phyloP scores from a whole-genome alignment of 352 stramenopile species.

The Phytophthora litchii region DNA sequence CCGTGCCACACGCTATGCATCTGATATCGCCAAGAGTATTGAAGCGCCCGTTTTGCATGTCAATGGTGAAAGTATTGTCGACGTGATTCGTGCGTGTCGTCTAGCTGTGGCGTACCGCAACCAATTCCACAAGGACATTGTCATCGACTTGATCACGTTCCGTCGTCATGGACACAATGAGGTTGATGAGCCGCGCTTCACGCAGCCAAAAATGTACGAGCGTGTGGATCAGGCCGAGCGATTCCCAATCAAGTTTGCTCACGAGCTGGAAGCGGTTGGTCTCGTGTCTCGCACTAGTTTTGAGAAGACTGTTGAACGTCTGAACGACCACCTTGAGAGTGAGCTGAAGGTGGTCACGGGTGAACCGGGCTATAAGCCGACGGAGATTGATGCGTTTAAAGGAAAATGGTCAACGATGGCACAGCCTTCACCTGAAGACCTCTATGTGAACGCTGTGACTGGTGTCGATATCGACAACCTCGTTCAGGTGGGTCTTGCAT shows the following conservation, averaged over 20 bases:
- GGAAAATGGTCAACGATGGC: slow-evolving; percentile 68
- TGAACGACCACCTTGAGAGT: slow-evolving; percentile 70
- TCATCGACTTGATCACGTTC: slow-evolving; percentile 87
- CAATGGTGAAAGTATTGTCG: slow-evolving; percentile 81
- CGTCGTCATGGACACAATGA: slow-evolving; percentile 91
- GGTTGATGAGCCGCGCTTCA: slow-evolving; percentile 89
- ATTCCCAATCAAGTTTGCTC: slow-evolving; percentile 75
- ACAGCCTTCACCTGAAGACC: slow-evolving; percentile 51
- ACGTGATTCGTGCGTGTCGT: slow-evolving; percentile 78
- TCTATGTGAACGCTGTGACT: slow-evolving; percentile 60
- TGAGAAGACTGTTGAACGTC: slow-evolving; percentile 60
- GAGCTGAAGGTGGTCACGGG: slow-evolving; percentile 62
- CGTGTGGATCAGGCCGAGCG: slow-evolving; percentile 64
- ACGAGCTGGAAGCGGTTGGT: slow-evolving; percentile 62
- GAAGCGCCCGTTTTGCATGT: slow-evolving; percentile 89
- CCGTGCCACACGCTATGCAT: slow-evolving; percentile 83
- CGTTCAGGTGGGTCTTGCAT: slow-evolving; percentile 65
- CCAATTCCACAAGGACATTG: slow-evolving; percentile 84
- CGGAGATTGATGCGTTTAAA: slow-evolving; percentile 75
- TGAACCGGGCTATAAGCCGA: slow-evolving; percentile 57
- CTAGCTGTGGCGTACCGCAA: slow-evolving; percentile 86
- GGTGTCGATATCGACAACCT: slow-evolving; percentile 66
- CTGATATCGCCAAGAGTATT: slow-evolving; percentile 85
- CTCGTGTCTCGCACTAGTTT: slow-evolving; percentile 60
- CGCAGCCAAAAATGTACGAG: slow-evolving; percentile 89